Evolutionary conservation across 805 yeast genomes (phyloP), one percentile per base, ranked within the genome.

Genomic region (Spathaspora arborariae): DNA sequence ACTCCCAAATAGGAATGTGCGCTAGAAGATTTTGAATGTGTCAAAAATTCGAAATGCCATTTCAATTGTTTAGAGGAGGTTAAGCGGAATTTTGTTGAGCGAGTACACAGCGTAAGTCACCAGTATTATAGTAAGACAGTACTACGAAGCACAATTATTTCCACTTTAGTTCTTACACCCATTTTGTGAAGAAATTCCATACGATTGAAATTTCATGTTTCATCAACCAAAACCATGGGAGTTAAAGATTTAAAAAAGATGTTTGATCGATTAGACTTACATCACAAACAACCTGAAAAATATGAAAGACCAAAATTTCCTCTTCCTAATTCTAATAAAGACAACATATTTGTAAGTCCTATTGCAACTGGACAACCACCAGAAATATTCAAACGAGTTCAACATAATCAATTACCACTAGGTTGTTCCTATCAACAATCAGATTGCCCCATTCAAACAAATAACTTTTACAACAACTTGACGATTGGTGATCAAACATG

Each of bases 401-500:
- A 55, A n/a, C 76, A 72, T 44, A 51, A 20, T 44, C 78, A 57
- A 44, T 58, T 56, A 5, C 76, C 75, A 2, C 56, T 54, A 22
- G 75, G 72, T 1, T 62, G 68, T 48, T 37, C 46, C 4, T 53
- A 21, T 48, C 55, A 58, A 9, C 48, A 45, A 3, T 15, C 45
- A 11, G 63, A 57, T 44, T 54, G 48, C 5, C 84, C 89, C 1
- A 72, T 84, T 22, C 83, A 83, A 50, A 87, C 96, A 6, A 88
- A 88, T 62, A 86, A 87, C 58, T 88, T 87, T 57, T 88, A 82
- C 60, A 84, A 85, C 33, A 88, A 88, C 63, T 64, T 88, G 62
- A 63, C 87, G 9, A 72, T 88, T 30, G 89, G 76, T 0, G 74
- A 75, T 46, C 92, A 85, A 58, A 78, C 80, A 2, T 70, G 78